Base-by-base conservation (phyloP, 345 rosid genomes). In the Jatropha curcas region DNA sequence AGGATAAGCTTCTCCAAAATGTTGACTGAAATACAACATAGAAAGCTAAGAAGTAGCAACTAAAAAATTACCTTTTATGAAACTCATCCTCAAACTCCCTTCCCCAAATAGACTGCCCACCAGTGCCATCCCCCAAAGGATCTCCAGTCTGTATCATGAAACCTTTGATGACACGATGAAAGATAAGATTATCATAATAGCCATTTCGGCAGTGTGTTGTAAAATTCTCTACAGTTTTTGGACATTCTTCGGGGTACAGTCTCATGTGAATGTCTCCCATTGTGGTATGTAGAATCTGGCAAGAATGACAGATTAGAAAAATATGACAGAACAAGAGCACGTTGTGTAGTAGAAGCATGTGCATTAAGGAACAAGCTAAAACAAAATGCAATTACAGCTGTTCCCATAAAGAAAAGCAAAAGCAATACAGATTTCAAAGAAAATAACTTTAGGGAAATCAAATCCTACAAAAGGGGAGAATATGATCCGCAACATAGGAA, bases 61-160 rank as follows among this genome's bases (percentile, higher is more conserved):
- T 61, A 65, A 65, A 55, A 17, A 5, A 51, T 61, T 77, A 95
- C 98, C 99, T 96, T 86, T 93, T 96, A 83, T 96, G 99, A 80
- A 96, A 93, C 85, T 96, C 99, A 46, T 93, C 99, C 84, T 90
- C 98, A 50, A 93, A 96, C 83, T 91, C 99, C 84, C 98, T 90
- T 64, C 99, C 99, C 99, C 99, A 93, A 46, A 96, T 93, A 73
- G 99, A 92, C 82, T 96, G 99, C 64, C 98, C 99, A 70, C 98
- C 99, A 57, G 98, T 96, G 62, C 99, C 99, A 83, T 96, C 99
- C 50, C 99, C 99, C 73, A 96, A 82, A 67, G 99, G 98, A 76
- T 96, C 99, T 70, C 99, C 99, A 27, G 98, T 90, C 75, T 96
- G 99, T 80, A 93, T 74, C 99, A 95, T 95, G 87, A 95, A 95